These are phyloP conservation scores for Auriscalpium microsporum DNA, from an alignment of 768 basidiomycete genomes.

Conservation along the genomic window DNA sequence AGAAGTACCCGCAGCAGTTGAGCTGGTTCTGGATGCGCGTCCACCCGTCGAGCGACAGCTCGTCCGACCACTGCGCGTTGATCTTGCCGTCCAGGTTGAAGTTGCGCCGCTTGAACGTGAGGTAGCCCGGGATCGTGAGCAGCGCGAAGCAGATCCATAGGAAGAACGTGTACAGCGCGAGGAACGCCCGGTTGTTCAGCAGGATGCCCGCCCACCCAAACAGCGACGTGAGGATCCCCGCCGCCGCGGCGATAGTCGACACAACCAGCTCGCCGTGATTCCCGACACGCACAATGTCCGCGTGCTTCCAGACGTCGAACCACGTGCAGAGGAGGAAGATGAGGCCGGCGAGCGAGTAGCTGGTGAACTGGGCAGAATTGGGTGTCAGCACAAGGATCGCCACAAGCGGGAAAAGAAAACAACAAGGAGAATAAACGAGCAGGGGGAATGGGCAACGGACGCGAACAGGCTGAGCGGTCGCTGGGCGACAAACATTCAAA, in stretches of 20 bases:
- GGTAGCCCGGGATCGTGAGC: conserved; percentile 68
- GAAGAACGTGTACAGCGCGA: conserved; percentile 62
- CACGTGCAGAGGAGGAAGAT: conserved; percentile 65
- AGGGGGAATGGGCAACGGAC: too few relatives aligned
- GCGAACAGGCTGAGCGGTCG: too few relatives aligned
- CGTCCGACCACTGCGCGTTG: conserved; percentile 67
- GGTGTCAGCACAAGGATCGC: conserved; percentile 48
- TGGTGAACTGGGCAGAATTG: conserved; percentile 36
- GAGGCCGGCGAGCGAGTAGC: conserved; percentile 52
- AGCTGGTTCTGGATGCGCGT: conserved; percentile 67
- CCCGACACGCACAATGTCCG: conserved; percentile 65
- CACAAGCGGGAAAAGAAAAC: conserved; percentile 40
- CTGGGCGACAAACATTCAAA: too few relatives aligned
- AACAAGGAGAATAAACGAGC: too few relatives aligned
- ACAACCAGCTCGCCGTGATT: conserved; percentile 61
- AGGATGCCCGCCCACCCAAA: conserved; percentile 76
- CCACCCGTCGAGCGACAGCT: conserved; percentile 50
- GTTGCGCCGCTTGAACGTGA: conserved; percentile 62
- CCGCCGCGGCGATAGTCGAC: conserved; percentile 55
- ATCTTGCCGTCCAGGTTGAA: conserved; percentile 81
- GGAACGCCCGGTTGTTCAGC: conserved; percentile 77
- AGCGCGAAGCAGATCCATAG: conserved; percentile 69
- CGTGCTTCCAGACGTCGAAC: conserved; percentile 64
- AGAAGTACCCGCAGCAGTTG: conserved; percentile 74
- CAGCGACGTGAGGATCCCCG: conserved; percentile 56